Evolutionary conservation across 202 grass and related monocot species (phyloP), one percentile per base, ranked within the genome.

Genomic region (Alloteropsis angusta): DNA sequence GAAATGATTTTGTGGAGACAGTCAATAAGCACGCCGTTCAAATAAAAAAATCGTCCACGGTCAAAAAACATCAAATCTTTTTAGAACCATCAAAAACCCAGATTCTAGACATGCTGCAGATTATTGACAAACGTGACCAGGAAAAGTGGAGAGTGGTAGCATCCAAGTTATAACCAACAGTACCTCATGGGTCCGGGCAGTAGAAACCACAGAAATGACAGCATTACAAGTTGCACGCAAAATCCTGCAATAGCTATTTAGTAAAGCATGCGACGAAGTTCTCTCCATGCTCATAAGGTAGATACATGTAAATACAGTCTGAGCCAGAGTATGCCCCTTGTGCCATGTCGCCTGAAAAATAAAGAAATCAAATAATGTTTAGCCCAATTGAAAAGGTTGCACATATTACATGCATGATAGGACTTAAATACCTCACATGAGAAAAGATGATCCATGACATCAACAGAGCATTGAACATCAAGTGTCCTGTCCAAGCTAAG

Each of bases 401-500:
- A 60, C 46, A 59, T 52, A 65, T 77, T 44, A 35, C n/a, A 85
- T 68, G 16, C 35, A 78, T 67, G 42, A 56, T 63, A 70, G 61
- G 53, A 57, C 62, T 72, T 63, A 64, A 74, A 70, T 93, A 99
- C 96, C 93, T 99, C 96, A 85, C 96, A 95, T 77, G 96, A 88
- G 43, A 99, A 91, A 80, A 99, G 96, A 81, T 99, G 96, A 65
- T 99, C 96, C 49, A 99, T 99, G 57, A 99, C 83, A 87, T 99
- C 96, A 85, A 99, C 63, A 52, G 85, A 80, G 14, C 68, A 42
- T 77, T 95, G 92, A 87, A 93, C 57, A 63, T 95, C 87, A 85
- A 91, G 21, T 78, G 90, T 99, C 72, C 81, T 86, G 52, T 99
- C 89, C 44, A 85, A 84, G 81, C 90, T 99, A 72, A 99, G 90